Evolutionary conservation across 148 eudicot genomes (phyloP).

Genomic region (Rhododendron griersonianum): DNA sequence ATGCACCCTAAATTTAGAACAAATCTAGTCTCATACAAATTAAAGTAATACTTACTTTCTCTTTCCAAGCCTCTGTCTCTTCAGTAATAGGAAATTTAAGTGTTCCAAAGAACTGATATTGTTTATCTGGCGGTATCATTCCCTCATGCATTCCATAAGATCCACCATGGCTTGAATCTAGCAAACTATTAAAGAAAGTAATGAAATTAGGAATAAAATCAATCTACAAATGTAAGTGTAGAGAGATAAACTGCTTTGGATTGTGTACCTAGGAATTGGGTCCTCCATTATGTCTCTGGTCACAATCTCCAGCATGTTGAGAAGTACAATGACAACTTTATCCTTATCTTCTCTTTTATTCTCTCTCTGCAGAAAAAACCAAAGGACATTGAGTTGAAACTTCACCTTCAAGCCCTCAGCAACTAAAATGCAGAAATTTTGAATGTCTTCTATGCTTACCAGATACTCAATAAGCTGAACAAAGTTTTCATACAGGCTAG

Average conservation of each 20-base stretch:
- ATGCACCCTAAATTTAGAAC: neutral
- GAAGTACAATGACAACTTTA: slow-evolving; percentile 50
- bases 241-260: slow-evolving; percentile 1
- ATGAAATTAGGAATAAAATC: neutral
- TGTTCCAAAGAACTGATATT: slow-evolving; percentile 36
- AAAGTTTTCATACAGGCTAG: slow-evolving; percentile 47
- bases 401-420: neutral
- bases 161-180: slow-evolving; percentile 58
- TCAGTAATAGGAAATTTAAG: slow-evolving; percentile 52
- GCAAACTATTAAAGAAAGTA: slow-evolving; percentile 30
- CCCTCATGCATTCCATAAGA: slow-evolving; percentile 44
- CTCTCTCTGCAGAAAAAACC: slow-evolving; percentile 33
- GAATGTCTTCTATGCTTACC: slow-evolving; percentile 27
- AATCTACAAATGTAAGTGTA: slow-evolving; percentile 3
- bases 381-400: neutral
- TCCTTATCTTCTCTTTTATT: slow-evolving; percentile 55
- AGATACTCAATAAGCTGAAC: slow-evolving; percentile 52
- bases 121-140: slow-evolving; percentile 45
- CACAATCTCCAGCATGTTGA: slow-evolving; percentile 65
- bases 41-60: slow-evolving; percentile 35
- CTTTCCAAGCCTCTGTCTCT: slow-evolving; percentile 63
- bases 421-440: neutral
- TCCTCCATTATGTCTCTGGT: slow-evolving; percentile 63
- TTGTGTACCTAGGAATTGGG: slow-evolving; percentile 40
- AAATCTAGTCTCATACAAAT: neutral